Conservation (phyloP, 305 asterid species). For the Lippia alba region DNA sequence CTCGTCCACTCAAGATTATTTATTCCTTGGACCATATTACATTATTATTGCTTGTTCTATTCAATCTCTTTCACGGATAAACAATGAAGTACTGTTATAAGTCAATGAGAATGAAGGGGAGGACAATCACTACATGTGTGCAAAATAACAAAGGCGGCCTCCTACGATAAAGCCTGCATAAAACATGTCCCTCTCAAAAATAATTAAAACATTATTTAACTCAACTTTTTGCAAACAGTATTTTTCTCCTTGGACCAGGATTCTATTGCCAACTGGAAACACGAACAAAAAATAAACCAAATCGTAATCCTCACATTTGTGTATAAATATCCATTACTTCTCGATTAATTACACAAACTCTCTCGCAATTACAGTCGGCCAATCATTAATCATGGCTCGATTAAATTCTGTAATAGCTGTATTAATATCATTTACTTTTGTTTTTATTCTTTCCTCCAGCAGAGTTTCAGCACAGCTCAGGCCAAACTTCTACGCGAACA, state of each 20-base stretch:
- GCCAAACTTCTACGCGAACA: slow-evolving; percentile 54
- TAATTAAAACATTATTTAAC: not conserved
- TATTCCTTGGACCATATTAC: slow-evolving; percentile 1
- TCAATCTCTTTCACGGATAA: not conserved
- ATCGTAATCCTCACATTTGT: not conserved
- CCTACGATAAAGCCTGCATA: not conserved
- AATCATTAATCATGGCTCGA: slow-evolving; percentile 35
- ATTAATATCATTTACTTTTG: slow-evolving; percentile 37
- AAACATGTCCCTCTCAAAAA: slow-evolving; percentile 7
- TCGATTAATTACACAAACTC: not conserved
- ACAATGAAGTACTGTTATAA: not conserved
- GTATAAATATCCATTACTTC: not conserved
- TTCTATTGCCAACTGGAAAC: slow-evolving; percentile 46
- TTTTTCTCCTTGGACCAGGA: slow-evolving; percentile 29
- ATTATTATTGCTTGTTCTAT: not conserved
- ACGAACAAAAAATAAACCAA: not conserved
- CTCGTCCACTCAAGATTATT: not conserved
- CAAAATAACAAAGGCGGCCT: slow-evolving; percentile 8
- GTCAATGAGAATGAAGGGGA: slow-evolving; percentile 23
- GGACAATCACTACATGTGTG: slow-evolving; percentile 15
- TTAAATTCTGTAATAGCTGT: slow-evolving; percentile 18
- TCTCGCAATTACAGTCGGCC: not conserved
- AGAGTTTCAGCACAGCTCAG: slow-evolving; percentile 62
- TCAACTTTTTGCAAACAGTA: not conserved
- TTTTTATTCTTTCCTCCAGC: slow-evolving; percentile 37